Percentiles rank a stretch among this genome's conserved stretches.
Evolutionary conservation across 768 basidiomycete genomes (phyloP).

Genomic region (Amylocystis lapponica): DNA sequence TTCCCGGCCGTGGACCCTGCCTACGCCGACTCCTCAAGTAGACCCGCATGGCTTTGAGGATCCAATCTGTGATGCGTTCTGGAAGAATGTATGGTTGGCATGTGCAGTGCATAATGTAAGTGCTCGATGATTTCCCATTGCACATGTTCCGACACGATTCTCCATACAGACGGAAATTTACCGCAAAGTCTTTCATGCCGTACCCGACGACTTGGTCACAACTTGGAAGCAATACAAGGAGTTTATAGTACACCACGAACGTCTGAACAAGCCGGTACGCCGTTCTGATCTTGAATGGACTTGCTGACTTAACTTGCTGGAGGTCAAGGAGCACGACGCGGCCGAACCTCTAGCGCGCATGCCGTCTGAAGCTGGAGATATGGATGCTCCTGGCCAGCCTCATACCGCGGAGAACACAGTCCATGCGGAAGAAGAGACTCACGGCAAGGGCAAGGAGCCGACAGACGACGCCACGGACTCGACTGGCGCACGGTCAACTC

Average conservation of each 20-base stretch:
- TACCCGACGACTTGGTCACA: constrained; percentile 88
- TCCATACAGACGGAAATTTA: constrained; percentile 81
- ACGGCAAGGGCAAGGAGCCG: constrained; percentile 12
- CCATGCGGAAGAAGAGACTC: constrained; percentile 12
- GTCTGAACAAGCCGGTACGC: constrained; percentile 62
- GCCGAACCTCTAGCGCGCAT: constrained; percentile 47
- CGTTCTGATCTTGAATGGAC: not conserved
- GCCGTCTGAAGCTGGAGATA: constrained; percentile 52
- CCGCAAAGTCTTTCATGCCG: constrained; percentile 89
- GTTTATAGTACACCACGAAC: constrained; percentile 71
- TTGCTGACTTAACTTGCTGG: not conserved
- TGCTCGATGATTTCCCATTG: constrained; percentile 7
- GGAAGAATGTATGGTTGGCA: constrained; percentile 86
- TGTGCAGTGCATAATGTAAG: constrained; percentile 85
- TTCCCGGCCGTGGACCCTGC: constrained; percentile 54
- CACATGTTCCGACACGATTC: not conserved
- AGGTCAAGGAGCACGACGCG: constrained; percentile 39
- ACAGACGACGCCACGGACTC: constrained; percentile 8
- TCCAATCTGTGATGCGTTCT: constrained; percentile 82
- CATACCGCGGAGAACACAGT: constrained; percentile 11
- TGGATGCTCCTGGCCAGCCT: constrained; percentile 24
- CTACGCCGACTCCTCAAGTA: constrained; percentile 63
- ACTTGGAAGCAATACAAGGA: constrained; percentile 97
- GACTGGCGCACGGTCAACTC: constrained; percentile 16
- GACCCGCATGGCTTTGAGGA: constrained; percentile 81